Conservation (phyloP, 208 protist species). For the Crithidia fasciculata region DNA sequence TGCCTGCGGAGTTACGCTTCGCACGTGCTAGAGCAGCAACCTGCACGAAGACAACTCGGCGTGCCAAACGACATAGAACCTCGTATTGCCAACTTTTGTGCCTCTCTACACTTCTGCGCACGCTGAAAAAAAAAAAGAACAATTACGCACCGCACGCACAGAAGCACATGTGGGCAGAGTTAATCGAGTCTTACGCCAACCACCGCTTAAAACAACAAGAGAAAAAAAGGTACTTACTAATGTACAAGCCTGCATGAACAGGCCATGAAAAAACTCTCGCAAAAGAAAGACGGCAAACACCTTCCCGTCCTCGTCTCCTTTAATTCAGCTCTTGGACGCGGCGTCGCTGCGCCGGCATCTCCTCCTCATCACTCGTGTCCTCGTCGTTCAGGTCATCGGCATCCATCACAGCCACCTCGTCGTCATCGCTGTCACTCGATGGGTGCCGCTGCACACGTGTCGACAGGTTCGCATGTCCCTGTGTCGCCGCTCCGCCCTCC, state of each 20-base stretch:
- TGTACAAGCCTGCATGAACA: too few relatives aligned
- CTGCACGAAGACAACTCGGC: too few relatives aligned
- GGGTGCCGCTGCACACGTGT: slow-evolving; percentile 11
- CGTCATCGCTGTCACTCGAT: slow-evolving; percentile 17
- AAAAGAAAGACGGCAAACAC: too few relatives aligned
- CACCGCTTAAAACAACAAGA: too few relatives aligned
- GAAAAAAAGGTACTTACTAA: too few relatives aligned
- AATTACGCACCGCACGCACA: neutral
- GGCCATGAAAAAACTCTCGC: too few relatives aligned
- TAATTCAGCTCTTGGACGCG: slow-evolving; percentile 66
- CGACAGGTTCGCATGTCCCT: neutral
- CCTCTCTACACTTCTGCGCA: neutral
- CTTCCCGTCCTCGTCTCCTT: neutral
- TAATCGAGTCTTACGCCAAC: too few relatives aligned
- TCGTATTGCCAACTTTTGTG: too few relatives aligned
- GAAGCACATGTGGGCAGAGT: too few relatives aligned
- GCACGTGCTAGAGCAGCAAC: too few relatives aligned
- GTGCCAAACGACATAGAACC: too few relatives aligned
- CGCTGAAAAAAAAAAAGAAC: neutral
- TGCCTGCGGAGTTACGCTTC: too few relatives aligned
- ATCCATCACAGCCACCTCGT: slow-evolving; percentile 72
- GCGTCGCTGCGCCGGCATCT: slow-evolving; percentile 19
- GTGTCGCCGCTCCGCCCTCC: neutral
- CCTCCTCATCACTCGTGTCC: slow-evolving; percentile 59
- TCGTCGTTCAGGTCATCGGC: slow-evolving; percentile 68